These are phyloP conservation scores for Coemansia nantahalensis DNA, from an alignment of 192 early-diverging fungal species.

Conservation along the genomic window DNA sequence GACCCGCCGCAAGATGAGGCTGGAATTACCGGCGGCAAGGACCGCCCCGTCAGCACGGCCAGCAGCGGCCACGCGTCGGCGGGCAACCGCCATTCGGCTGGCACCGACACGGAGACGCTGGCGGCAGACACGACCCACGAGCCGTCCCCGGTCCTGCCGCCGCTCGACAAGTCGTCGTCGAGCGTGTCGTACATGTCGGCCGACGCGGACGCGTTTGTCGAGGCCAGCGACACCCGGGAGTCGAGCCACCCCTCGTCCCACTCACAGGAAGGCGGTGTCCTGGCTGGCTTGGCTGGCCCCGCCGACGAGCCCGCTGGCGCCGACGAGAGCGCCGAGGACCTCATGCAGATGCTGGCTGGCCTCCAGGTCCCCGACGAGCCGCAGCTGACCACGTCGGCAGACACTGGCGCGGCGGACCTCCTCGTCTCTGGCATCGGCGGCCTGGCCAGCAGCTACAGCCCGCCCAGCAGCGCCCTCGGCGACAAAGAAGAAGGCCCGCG, in stretches of 20 bases:
- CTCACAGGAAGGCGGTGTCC: neutral
- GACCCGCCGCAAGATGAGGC: neutral
- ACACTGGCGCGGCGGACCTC: too few relatives aligned
- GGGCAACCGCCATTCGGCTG: slow-evolving; percentile 9
- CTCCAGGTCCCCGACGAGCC: neutral
- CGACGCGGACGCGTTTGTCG: slow-evolving; percentile 32
- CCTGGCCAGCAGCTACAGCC: too few relatives aligned
- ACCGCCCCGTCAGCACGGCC: neutral
- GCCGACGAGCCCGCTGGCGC: neutral
- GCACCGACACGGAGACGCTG: slow-evolving; percentile 25
- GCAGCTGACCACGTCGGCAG: neutral
- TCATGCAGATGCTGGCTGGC: slow-evolving; percentile 9
- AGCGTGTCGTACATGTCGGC: slow-evolving; percentile 4
- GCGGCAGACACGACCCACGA: neutral
- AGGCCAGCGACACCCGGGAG: slow-evolving; percentile 12
- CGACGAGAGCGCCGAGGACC: neutral
- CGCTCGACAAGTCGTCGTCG: slow-evolving; percentile 7
- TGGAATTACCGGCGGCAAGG: neutral
- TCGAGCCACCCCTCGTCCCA: neutral
- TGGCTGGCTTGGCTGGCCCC: neutral
- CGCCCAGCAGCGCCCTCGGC: too few relatives aligned
- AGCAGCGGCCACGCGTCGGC: slow-evolving; percentile 1
- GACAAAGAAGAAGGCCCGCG: too few relatives aligned
- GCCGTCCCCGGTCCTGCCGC: slow-evolving; percentile 1
- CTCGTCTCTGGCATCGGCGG: too few relatives aligned